Evolutionary conservation across 805 yeast species (phyloP).

Genomic region (Barnettozyma sp.): DNA sequence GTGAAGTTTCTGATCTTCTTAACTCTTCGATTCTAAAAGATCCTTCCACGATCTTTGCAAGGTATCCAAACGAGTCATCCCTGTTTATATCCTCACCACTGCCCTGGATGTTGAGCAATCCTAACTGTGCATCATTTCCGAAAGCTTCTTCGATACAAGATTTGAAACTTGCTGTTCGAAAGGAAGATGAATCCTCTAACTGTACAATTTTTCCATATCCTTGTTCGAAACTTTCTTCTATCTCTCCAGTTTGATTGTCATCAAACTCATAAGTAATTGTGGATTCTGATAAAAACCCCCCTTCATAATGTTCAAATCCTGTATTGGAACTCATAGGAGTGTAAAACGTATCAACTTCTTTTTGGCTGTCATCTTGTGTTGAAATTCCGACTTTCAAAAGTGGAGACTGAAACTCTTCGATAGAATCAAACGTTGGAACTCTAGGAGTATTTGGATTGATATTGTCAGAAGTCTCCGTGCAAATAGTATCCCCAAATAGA

Average conservation of each 20-base stretch:
- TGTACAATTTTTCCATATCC: background rate
- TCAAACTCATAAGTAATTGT: conserved; percentile 5
- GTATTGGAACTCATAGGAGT: conserved; percentile 21
- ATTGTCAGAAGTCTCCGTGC: too few species aligned
- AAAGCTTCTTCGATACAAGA: conserved; percentile 16
- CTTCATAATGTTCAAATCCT: conserved; percentile 8
- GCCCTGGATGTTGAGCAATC: background rate
- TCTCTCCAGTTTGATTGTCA: background rate
- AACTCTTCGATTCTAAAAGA: conserved; percentile 11
- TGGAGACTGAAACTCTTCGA: conserved; percentile 19
- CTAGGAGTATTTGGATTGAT: background rate
- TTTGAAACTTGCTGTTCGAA: conserved; percentile 17
- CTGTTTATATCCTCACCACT: background rate
- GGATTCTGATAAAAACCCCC: background rate
- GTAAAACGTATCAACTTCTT: conserved; percentile 17
- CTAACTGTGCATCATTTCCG: background rate
- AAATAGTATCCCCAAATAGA: background rate
- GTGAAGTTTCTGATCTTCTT: conserved; percentile 15
- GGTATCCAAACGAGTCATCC: conserved; percentile 39
- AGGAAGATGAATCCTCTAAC: background rate
- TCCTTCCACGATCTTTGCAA: conserved; percentile 32
- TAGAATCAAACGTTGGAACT: conserved; percentile 12
- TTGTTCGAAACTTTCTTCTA: background rate
- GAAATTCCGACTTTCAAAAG: conserved; percentile 19
- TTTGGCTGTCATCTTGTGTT: conserved; percentile 11